These are phyloP conservation scores for Arabis alpina DNA, from an alignment of 345 rosid species.

Conservation along the genomic window DNA sequence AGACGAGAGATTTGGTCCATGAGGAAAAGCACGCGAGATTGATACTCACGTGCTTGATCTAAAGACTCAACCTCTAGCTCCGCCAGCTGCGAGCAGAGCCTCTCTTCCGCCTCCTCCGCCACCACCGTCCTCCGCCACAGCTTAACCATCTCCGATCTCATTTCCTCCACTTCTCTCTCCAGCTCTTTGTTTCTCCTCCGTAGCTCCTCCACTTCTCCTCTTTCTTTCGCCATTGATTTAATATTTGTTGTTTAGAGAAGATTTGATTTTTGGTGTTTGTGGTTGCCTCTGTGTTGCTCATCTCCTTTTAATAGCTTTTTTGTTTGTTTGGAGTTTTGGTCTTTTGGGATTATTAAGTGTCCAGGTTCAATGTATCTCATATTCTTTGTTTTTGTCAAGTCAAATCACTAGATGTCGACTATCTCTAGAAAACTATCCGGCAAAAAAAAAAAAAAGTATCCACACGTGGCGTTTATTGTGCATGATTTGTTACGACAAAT, in stretches of 20 bases:
- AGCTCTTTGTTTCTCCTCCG: conserved; percentile 62
- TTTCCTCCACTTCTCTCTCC: conserved; percentile 46
- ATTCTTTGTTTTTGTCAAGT: not conserved
- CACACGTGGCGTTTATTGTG: conserved; percentile 19
- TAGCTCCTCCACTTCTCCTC: conserved; percentile 39
- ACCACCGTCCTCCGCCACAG: conserved; percentile 59
- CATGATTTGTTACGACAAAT: no score
- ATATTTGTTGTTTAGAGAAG: not conserved
- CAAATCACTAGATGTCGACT: not conserved
- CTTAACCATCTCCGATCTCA: conserved; percentile 35
- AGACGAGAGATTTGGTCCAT: conserved; percentile 58
- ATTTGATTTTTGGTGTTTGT: not conserved
- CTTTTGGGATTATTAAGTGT: conserved; percentile 39
- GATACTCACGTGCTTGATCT: conserved; percentile 65
- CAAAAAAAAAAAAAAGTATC: no score
- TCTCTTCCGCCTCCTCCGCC: conserved; percentile 85
- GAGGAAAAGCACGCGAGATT: conserved; percentile 58
- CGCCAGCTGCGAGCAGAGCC: conserved; percentile 79
- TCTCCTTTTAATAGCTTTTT: conserved; percentile 32
- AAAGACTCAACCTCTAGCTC: conserved; percentile 87
- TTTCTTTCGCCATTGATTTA: conserved; percentile 4
- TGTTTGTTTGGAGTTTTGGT: not conserved
- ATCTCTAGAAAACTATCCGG: not conserved
- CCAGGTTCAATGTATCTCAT: conserved; percentile 74
- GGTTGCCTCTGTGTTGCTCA: not conserved